Base-by-base conservation (phyloP, 805 yeast species). In the Tetrapisispora iriomotensis region DNA sequence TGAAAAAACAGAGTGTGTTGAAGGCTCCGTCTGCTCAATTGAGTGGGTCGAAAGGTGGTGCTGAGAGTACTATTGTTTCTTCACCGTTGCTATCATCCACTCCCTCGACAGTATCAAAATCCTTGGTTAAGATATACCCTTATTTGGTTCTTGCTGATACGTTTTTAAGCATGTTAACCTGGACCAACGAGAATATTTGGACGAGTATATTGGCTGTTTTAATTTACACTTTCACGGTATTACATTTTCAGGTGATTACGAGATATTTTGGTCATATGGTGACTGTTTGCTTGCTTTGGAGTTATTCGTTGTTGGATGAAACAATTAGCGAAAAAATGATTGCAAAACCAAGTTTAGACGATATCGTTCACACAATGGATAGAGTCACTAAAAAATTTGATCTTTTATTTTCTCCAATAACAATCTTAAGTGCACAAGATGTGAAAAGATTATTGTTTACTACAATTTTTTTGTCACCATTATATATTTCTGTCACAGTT, bases 151-250 rank as follows among this genome's bases (percentile, higher is more conserved):
- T 82, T 1, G 75, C 79, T 8, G 86, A 88, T 58, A 76, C 78
- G 47, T 45, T 74, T 2, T 66, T 87, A 40, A 78, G 84, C 31
- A 68, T 87, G 29, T 60, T 84, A 27, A 88, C 97, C 0, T 90
- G 98, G 98, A 83, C 96, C 2, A 78, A 79, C 45, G 88, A 82
- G 27, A 92, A 85, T 56, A 68, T 73, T 25, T 86, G 90, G 85
- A 62, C 79, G 40, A 77, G 86, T 50, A 65, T 82, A 15, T 68
- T 86, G 21, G 71, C 75, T 2, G 46, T 54, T 12, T 22, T 50
- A 23, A 49, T 66, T 10, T 79, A 74, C 57, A 65, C 76, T 1
- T 62, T 81, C 4, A 54, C 72, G 4, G 82, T 85, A 17, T 61
- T 82, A n/a, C 84, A 87, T 61, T 84, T 83, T 56, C 94, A 87